These are phyloP conservation scores for Aaosphaeria pasadenensis DNA, from an alignment of 2,329 filamentous ascomycete species.

Conservation along the genomic window DNA sequence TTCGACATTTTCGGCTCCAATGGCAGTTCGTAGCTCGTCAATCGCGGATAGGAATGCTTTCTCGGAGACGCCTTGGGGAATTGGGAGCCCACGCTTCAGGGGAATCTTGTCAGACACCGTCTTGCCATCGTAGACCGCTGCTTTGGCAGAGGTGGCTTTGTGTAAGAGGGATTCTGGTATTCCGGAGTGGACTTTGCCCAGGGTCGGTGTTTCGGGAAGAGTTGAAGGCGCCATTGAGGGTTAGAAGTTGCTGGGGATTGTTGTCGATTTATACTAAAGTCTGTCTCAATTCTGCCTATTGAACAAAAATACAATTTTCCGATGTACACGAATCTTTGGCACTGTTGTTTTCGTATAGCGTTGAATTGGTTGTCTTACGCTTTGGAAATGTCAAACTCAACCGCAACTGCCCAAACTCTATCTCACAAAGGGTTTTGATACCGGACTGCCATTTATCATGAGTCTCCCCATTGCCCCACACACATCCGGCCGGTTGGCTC, in stretches of 20 bases:
- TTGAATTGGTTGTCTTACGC: too few relatives aligned
- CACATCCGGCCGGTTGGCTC: too few relatives aligned
- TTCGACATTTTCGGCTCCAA: conserved; percentile 10
- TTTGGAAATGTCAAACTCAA: too few relatives aligned
- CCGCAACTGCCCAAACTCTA: too few relatives aligned
- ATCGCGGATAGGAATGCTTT: conserved; percentile 13
- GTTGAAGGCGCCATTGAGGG: conserved; percentile 6
- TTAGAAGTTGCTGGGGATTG: neutral
- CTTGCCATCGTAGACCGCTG: conserved; percentile 13
- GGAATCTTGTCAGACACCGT: conserved; percentile 7
- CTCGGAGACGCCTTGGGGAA: conserved; percentile 17
- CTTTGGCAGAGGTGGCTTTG: conserved; percentile 14
- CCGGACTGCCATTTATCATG: too few relatives aligned
- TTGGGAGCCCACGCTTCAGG: conserved; percentile 10
- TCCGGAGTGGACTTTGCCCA: conserved; percentile 8
- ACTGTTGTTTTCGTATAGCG: too few relatives aligned
- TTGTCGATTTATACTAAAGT: too few relatives aligned
- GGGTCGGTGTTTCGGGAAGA: conserved; percentile 14
- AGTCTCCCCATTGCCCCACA: too few relatives aligned
- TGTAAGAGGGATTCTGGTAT: conserved; percentile 13
- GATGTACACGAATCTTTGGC: too few relatives aligned
- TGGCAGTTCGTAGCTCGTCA: conserved; percentile 4
- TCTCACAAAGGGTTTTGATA: too few relatives aligned
- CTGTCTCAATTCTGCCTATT: too few relatives aligned
- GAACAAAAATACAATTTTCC: too few relatives aligned